A percentile compares a stretch with the other conserved stretches of the same genome.
Conservation (phyloP, 768 basidiomycete species). For the Amyloporia xantha region DNA sequence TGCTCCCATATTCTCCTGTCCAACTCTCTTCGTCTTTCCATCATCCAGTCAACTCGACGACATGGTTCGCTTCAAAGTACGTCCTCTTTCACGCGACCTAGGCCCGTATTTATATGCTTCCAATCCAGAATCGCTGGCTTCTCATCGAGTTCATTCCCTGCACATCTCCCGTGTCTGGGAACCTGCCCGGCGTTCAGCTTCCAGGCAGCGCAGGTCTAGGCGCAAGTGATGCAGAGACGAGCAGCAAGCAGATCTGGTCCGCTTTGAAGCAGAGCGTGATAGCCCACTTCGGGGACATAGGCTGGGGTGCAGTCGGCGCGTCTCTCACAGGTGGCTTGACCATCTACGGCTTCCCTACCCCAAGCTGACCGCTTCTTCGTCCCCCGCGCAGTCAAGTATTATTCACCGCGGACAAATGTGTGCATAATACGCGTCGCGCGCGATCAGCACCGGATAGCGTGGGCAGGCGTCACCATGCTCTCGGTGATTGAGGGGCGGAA, state of each 20-base stretch:
- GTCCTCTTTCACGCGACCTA: conserved; percentile 4
- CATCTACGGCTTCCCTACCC: too few species aligned
- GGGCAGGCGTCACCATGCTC: conserved; percentile 73
- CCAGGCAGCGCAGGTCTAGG: conserved; percentile 15
- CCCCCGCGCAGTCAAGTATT: conserved; percentile 67
- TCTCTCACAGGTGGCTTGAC: conserved; percentile 56
- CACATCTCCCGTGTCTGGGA: conserved; percentile 14
- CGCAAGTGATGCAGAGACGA: conserved; percentile 27
- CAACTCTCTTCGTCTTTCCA: too few species aligned
- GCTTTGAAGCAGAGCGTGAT: conserved; percentile 67
- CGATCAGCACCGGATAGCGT: conserved; percentile 72
- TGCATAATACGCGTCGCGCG: conserved; percentile 84
- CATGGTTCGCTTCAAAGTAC: conserved; percentile 67
- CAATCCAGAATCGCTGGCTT: conserved; percentile 74
- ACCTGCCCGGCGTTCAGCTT: conserved; percentile 7
- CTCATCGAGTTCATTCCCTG: conserved; percentile 73
- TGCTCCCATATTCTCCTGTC: too few species aligned
- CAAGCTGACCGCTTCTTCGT: background rate
- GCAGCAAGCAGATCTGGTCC: conserved; percentile 59
- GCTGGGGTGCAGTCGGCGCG: conserved; percentile 76
- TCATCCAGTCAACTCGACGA: too few species aligned
- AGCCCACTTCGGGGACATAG: conserved; percentile 74
- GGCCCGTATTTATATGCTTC: background rate
- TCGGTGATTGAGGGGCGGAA: conserved; percentile 50
- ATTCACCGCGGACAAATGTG: conserved; percentile 74